Conservation (phyloP, 2,329 filamentous ascomycete species). For the Chalaropsis thielavioides region DNA sequence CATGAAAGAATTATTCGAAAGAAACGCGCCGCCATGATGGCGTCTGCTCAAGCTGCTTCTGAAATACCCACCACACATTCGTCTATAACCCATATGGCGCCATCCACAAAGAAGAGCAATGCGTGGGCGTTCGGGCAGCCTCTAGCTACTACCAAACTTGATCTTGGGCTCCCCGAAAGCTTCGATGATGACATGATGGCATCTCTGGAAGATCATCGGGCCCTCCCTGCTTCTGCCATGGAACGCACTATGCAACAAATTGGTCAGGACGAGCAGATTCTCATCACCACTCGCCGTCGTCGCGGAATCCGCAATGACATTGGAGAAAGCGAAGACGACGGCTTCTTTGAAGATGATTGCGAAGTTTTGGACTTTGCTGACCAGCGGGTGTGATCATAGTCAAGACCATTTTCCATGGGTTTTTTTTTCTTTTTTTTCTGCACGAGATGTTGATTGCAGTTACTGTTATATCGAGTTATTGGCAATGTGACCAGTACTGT, state of each 20-base stretch:
- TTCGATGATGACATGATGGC: conserved; percentile 39
- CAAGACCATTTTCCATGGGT: background rate
- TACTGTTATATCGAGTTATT: background rate
- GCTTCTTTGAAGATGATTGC: conserved; percentile 86
- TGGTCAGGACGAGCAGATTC: conserved; percentile 57
- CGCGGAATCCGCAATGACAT: conserved; percentile 36
- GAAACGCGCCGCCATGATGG: conserved; percentile 14
- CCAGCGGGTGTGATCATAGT: conserved; percentile 30
- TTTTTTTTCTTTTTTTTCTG: conserved; percentile 3
- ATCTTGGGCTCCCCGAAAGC: conserved; percentile 34
- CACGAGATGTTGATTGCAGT: background rate
- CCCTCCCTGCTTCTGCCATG: conserved; percentile 48
- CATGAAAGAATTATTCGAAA: conserved; percentile 25
- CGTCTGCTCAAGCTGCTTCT: too few species aligned
- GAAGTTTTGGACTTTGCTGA: conserved; percentile 81
- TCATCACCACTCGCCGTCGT: conserved; percentile 65
- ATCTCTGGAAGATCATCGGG: conserved; percentile 40
- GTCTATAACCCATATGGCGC: background rate
- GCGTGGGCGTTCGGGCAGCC: conserved; percentile 48
- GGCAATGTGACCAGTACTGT: background rate
- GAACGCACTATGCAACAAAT: conserved; percentile 46
- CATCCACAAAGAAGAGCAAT: background rate
- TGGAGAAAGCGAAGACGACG: conserved; percentile 34
- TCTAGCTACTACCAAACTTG: conserved; percentile 37
- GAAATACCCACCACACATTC: background rate